A percentile compares a stretch with the other conserved stretches of the same genome.
These are phyloP conservation scores for Nakazawaea wickerhamii DNA, from an alignment of 805 yeast genomes.

Conservation along the genomic window DNA sequence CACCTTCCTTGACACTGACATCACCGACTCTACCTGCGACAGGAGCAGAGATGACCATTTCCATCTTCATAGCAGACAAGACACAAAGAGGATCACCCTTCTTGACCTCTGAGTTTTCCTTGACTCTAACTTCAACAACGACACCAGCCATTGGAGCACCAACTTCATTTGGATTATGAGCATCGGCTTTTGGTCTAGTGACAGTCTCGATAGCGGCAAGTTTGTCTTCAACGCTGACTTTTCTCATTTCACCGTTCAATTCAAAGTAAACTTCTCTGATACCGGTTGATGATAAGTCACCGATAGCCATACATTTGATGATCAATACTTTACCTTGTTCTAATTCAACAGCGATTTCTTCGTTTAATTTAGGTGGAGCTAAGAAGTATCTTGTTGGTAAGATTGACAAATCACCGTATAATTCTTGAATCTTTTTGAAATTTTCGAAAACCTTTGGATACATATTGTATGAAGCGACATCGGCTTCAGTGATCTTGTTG, in stretches of 20 bases:
- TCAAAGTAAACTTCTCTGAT: conserved; percentile 95
- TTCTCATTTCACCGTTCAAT: conserved; percentile 97
- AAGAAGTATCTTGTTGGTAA: conserved; percentile 90
- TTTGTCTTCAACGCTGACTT: conserved; percentile 87
- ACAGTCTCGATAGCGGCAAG: conserved; percentile 79
- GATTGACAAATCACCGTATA: conserved; percentile 89
- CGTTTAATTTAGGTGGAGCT: conserved; percentile 81
- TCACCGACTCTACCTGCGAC: conserved; percentile 79
- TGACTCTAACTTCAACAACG: conserved; percentile 88
- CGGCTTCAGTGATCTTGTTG: conserved; percentile 77
- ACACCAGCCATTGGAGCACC: conserved; percentile 99
- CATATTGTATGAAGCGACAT: conserved; percentile 95
- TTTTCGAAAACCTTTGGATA: conserved; percentile 96
- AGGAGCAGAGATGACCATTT: conserved; percentile 95
- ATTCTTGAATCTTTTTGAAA: conserved; percentile 65
- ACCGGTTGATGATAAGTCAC: conserved; percentile 88
- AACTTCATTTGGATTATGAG: conserved; percentile 81
- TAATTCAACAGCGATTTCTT: conserved; percentile 83
- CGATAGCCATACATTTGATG: conserved; percentile 86
- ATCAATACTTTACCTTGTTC: conserved; percentile 94
- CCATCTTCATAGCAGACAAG: conserved; percentile 98
- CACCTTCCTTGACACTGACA: conserved; percentile 79
- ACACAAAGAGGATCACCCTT: conserved; percentile 96
- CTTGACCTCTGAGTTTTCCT: conserved; percentile 82
- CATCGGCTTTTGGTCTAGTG: conserved; percentile 86